Base-by-base conservation (phyloP, 106 monocot genomes). In the Hemerocallis citrina region DNA sequence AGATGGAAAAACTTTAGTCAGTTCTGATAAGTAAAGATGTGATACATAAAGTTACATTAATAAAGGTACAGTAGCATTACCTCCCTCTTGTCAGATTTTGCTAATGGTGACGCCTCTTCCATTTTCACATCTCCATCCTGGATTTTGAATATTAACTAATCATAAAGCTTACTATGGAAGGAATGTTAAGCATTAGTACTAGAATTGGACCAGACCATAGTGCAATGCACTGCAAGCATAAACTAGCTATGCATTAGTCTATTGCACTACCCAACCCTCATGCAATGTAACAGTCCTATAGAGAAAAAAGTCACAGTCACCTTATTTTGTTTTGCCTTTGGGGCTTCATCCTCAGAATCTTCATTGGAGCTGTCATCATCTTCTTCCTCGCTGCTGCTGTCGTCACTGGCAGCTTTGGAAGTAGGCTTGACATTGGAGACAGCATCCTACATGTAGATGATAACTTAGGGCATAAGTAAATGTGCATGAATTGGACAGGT, bases 351-450 rank as follows among this genome's bases (percentile, higher is more conserved):
- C n/a, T n/a, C n/a, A n/a, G n/a, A n/a, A n/a, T n/a, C n/a, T n/a
- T 88, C 82, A 29, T 80, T 74, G 45, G 74, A 74, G 55, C 74
- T 75, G 22, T 85, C 81, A 70, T 81, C 79, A 13, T 79, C 85
- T 60, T n/a, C n/a, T n/a, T n/a, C n/a, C n/a, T 68, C 60, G 70
- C 73, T 81, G 59, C 81, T 74, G 57, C 54, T 78, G 49, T 82
- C 77, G 34, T 74, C 66, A 33, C 63, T 63, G 3, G 54, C 20
- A 45, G 28, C 34, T 43, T 68, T 88, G 2, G 45, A n/a, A n/a
- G n/a, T n/a, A n/a, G n/a, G n/a, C n/a, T n/a, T n/a, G n/a, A n/a
- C n/a, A n/a, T n/a, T n/a, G 17, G 59, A 44, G 28, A 47, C 27
- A 60, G n/a, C n/a, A n/a, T 52, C 75, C 61, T 14, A 55, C 30